A percentile compares a stretch with the other conserved stretches of the same genome.
phyloP scores from a whole-genome alignment of 2,329 filamentous ascomycete species.

The Diatrype stigma region DNA sequence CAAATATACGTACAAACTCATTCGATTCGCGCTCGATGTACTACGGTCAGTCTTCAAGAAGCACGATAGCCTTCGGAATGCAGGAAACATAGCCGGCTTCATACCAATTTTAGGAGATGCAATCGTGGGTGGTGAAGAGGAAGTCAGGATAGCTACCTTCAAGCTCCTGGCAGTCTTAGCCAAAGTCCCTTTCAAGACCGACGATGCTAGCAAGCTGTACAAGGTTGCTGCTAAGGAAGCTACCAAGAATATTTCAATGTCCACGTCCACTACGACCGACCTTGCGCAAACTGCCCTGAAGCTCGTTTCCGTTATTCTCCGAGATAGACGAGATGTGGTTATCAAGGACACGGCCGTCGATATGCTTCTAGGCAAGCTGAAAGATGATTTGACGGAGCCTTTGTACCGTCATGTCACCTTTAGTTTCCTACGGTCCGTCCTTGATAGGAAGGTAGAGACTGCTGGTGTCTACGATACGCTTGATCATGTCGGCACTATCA shows the following conservation, averaged over 20 bases:
- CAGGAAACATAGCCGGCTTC: slow-evolving; percentile 78
- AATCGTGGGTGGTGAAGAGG: slow-evolving; percentile 78
- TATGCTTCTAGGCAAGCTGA: slow-evolving; percentile 74
- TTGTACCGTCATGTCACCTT: slow-evolving; percentile 91
- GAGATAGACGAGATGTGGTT: slow-evolving; percentile 70
- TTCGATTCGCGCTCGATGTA: slow-evolving; percentile 82
- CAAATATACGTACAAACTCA: slow-evolving; percentile 81
- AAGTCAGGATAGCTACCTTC: slow-evolving; percentile 85
- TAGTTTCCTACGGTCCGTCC: slow-evolving; percentile 83
- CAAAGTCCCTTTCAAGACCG: slow-evolving; percentile 74
- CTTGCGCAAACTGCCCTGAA: slow-evolving; percentile 85
- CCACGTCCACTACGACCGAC: slow-evolving; percentile 75
- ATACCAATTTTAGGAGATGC: slow-evolving; percentile 86
- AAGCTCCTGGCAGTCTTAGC: slow-evolving; percentile 80
- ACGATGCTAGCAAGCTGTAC: slow-evolving; percentile 59
- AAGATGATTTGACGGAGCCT: slow-evolving; percentile 87
- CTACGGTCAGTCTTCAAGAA: slow-evolving; percentile 83
- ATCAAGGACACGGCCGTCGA: slow-evolving; percentile 81
- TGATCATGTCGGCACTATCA: slow-evolving; percentile 83
- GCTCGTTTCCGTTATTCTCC: slow-evolving; percentile 76
- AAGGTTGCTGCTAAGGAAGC: slow-evolving; percentile 83
- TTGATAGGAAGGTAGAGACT: slow-evolving; percentile 81
- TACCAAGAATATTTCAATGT: slow-evolving; percentile 72
- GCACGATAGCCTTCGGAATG: slow-evolving; percentile 73
- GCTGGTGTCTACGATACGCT: slow-evolving; percentile 86